Evolutionary conservation across 2,329 filamentous ascomycete genomes (phyloP).

Genomic region (Aspergillus fischeri): DNA sequence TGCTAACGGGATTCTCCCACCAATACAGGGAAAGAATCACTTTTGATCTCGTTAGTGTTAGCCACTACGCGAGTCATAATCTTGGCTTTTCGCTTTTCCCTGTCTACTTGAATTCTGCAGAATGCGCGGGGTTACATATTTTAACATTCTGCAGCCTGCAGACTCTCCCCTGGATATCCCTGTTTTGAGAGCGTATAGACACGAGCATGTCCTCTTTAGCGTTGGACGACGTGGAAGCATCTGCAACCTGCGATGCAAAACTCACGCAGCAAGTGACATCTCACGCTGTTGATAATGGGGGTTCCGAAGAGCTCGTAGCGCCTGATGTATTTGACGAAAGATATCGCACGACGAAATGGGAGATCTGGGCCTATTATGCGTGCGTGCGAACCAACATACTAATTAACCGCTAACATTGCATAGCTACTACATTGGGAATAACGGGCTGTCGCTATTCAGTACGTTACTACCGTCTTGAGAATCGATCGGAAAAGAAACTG

Average conservation of each 20-base stretch:
- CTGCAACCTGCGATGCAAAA: background rate
- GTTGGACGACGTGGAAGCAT: background rate
- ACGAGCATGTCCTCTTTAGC: background rate
- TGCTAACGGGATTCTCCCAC: background rate
- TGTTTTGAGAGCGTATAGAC: background rate
- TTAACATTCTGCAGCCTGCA: background rate
- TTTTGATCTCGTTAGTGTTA: background rate
- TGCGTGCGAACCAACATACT: conserved; percentile 23
- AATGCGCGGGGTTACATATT: conserved; percentile 1
- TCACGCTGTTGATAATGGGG: conserved; percentile 5
- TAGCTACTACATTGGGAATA: conserved; percentile 63
- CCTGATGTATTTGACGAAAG: conserved; percentile 53
- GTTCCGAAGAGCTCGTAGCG: conserved; percentile 40
- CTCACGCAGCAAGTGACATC: background rate
- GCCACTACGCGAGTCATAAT: background rate
- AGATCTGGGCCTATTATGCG: conserved; percentile 57
- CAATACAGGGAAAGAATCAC: background rate
- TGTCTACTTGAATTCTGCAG: background rate
- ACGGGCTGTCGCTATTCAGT: conserved; percentile 59
- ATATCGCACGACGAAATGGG: conserved; percentile 49
- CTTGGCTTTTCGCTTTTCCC: background rate
- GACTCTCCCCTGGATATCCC: background rate
- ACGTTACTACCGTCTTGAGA: background rate
- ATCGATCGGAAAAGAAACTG: background rate
- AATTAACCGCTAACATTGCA: conserved; percentile 23